Evolutionary conservation across 306 rosid genomes (phyloP).

Genomic region (Cucumis cinereus): DNA sequence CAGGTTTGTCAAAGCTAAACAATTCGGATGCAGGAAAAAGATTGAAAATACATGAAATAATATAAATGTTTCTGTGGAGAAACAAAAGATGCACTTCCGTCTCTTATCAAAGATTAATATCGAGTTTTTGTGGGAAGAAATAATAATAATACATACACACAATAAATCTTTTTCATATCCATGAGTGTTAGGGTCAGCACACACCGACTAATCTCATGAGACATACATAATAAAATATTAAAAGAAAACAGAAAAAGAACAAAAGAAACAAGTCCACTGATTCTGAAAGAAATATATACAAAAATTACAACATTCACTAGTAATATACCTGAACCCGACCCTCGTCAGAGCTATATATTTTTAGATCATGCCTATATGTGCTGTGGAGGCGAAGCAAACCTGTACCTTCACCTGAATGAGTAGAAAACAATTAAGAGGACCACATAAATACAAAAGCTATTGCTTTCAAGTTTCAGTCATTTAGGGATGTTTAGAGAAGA

Average conservation of each 20-base stretch:
- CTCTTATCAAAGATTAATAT: not conserved
- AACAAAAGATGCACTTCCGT: not conserved
- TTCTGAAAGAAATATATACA: not conserved
- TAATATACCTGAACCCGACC: slow-evolving; percentile 95
- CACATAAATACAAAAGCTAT: not conserved
- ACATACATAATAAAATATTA: not conserved
- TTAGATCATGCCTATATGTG: slow-evolving; percentile 92
- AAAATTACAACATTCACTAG: not conserved
- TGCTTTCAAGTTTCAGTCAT: not conserved
- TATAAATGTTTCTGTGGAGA: not conserved
- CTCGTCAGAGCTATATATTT: slow-evolving; percentile 98
- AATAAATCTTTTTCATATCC: too few species aligned
- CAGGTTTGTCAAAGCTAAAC: slow-evolving; percentile 4
- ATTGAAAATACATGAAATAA: not conserved
- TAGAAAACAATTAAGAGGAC: slow-evolving; percentile 15
- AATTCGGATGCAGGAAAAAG: not conserved
- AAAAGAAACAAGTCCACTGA: not conserved
- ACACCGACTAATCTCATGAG: too few species aligned
- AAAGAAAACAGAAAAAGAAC: not conserved
- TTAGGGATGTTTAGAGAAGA: not conserved
- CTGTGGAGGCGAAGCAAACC: slow-evolving; percentile 98
- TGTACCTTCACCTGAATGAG: slow-evolving; percentile 81
- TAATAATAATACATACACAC: not conserved
- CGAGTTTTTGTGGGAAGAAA: not conserved
- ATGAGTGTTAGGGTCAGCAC: too few species aligned